phyloP scores from a whole-genome alignment of 2,329 filamentous ascomycete genomes.

The Botrytis galanthina region DNA sequence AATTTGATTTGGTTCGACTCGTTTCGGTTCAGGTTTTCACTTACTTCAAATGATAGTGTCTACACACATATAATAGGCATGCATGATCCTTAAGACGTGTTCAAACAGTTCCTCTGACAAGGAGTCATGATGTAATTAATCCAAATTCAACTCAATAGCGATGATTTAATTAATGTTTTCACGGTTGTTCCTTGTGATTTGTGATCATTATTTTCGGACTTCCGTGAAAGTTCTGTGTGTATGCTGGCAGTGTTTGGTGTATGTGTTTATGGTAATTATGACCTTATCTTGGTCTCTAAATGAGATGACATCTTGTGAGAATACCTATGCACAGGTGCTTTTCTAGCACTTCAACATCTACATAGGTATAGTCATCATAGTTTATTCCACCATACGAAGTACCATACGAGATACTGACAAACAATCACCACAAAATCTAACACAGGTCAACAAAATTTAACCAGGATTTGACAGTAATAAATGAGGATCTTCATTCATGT shows the following conservation, averaged over 20 bases:
- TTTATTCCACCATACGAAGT: fast-evolving
- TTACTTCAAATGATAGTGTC: background rate
- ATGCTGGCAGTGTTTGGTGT: fast-evolving
- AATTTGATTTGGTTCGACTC: background rate
- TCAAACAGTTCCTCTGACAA: background rate
- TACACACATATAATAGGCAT: background rate
- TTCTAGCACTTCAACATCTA: background rate
- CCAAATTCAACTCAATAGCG: background rate
- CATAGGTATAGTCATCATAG: background rate
- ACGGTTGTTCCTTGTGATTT: background rate
- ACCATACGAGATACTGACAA: background rate
- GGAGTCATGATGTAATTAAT: background rate
- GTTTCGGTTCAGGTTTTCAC: background rate
- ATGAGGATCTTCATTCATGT: background rate
- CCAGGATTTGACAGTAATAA: background rate
- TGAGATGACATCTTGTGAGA: background rate
- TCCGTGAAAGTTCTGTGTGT: background rate
- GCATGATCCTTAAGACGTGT: background rate
- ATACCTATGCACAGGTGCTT: background rate
- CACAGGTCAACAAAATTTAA: background rate
- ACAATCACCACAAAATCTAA: background rate
- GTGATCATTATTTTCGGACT: background rate
- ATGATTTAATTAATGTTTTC: background rate
- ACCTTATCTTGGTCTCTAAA: background rate
- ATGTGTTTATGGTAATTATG: background rate